Evolutionary conservation across 116 monocot species (phyloP).

Genomic region (Trichopus zeylanicus): DNA sequence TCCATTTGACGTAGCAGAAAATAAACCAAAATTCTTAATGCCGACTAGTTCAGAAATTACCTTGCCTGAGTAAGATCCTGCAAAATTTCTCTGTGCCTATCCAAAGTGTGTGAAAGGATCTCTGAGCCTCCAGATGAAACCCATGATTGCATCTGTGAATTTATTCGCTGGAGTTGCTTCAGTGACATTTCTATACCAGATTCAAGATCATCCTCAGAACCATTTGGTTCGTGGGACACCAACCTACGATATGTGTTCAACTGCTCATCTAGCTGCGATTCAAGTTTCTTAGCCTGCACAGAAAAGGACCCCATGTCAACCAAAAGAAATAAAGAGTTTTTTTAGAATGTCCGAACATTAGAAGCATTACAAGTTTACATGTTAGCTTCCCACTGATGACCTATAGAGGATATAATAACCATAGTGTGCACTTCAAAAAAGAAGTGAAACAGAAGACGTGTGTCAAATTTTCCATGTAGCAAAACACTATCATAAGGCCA

Average conservation of each 20-base stretch:
- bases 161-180: conserved; percentile 90
- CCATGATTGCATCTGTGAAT: conserved; percentile 90
- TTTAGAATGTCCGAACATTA: neutral
- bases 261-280: conserved; percentile 80
- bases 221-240: conserved; percentile 52
- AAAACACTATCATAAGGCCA: neutral
- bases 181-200: conserved; percentile 70
- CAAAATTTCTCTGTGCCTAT: conserved; percentile 75
- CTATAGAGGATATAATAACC: neutral
- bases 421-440: neutral
- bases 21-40: no score
- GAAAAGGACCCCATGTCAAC: neutral
- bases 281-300: conserved; percentile 75
- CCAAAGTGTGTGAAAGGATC: conserved; percentile 88
- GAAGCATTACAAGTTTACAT: neutral
- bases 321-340: neutral
- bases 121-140: conserved; percentile 88
- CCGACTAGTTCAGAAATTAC: neutral
- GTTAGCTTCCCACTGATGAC: neutral
- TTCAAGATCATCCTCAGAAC: conserved; percentile 66
- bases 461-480: neutral
- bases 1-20: no score
- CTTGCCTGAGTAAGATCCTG: conserved; percentile 91
- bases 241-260: conserved; percentile 74
- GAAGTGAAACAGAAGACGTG: no score